These are phyloP conservation scores for Cladosporium sp. DNA, from an alignment of 2,329 filamentous ascomycete genomes.

Conservation along the genomic window DNA sequence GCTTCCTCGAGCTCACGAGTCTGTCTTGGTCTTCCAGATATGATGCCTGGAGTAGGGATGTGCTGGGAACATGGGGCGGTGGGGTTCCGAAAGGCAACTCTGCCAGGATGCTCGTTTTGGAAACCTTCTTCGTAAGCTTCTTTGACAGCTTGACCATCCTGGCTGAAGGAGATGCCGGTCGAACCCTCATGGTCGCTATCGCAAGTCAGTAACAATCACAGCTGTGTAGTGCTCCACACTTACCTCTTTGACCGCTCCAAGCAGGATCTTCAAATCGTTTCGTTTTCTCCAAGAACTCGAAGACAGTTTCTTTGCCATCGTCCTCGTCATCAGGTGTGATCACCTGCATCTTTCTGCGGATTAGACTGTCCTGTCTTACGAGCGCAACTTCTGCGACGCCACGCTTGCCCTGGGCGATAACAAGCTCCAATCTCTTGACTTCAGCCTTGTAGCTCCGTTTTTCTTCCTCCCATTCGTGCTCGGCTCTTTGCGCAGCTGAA, in stretches of 20 bases:
- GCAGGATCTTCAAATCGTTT: conserved; percentile 28
- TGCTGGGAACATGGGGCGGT: conserved; percentile 23
- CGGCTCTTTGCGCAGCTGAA: conserved; percentile 31
- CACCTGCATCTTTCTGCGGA: conserved; percentile 34
- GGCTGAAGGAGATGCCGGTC: conserved; percentile 38
- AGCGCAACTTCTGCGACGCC: conserved; percentile 45
- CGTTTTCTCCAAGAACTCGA: conserved; percentile 36
- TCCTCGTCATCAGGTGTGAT: conserved; percentile 22
- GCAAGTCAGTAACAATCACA: conserved; percentile 22
- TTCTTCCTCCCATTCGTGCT: conserved; percentile 37
- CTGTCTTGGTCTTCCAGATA: conserved; percentile 26
- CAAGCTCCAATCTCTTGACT: conserved; percentile 46
- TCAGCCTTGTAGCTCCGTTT: conserved; percentile 42
- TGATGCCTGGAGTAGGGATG: conserved; percentile 26
- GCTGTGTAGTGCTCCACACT: background rate
- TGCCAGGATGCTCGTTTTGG: conserved; percentile 29
- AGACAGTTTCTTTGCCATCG: conserved; percentile 34
- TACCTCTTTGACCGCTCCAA: conserved; percentile 36
- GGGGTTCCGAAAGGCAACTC: conserved; percentile 39
- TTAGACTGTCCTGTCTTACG: conserved; percentile 43
- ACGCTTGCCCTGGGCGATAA: conserved; percentile 43
- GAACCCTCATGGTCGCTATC: conserved; percentile 31
- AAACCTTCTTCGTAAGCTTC: conserved; percentile 41
- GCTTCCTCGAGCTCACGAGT: background rate
- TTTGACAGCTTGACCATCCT: conserved; percentile 43